Evolutionary conservation across 129 eudicot species (phyloP).

Genomic region (Glebionis coronaria): DNA sequence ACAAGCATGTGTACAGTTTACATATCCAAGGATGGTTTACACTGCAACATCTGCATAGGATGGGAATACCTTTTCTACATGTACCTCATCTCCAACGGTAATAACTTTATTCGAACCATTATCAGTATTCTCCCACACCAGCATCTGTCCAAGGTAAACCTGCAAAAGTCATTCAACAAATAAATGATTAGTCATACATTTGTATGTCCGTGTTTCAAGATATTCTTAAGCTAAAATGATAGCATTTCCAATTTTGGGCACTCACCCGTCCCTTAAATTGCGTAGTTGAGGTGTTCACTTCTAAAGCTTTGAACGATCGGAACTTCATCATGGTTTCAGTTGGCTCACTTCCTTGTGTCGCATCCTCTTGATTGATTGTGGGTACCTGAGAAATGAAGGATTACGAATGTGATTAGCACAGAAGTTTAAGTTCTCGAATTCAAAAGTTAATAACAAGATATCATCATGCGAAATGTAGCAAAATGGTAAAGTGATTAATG

Average conservation of each 20-base stretch:
- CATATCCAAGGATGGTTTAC: slow-evolving; percentile 5
- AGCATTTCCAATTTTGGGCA: background rate
- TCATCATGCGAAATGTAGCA: too few relatives aligned
- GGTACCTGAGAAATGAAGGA: slow-evolving; percentile 48
- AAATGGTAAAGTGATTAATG: too few relatives aligned
- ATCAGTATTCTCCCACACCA: slow-evolving; percentile 21
- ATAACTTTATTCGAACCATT: slow-evolving; percentile 21
- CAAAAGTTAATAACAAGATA: background rate
- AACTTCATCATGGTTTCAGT: slow-evolving; percentile 48
- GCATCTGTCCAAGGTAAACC: slow-evolving; percentile 38
- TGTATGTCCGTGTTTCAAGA: background rate
- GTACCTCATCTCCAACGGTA: slow-evolving; percentile 28
- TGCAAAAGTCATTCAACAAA: slow-evolving; percentile 18
- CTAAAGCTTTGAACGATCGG: slow-evolving; percentile 53
- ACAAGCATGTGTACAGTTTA: background rate
- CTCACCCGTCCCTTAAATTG: slow-evolving; percentile 33
- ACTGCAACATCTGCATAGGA: slow-evolving; percentile 37
- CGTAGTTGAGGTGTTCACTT: slow-evolving; percentile 32
- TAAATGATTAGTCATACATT: too few relatives aligned
- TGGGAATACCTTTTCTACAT: slow-evolving; percentile 24
- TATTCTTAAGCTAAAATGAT: background rate
- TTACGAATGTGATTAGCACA: background rate
- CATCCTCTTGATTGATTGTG: slow-evolving; percentile 63
- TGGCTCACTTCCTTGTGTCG: slow-evolving; percentile 46
- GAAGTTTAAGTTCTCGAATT: background rate